Percentiles rank a stretch among this genome's conserved stretches.
Evolutionary conservation across 2,329 filamentous ascomycete genomes (phyloP).

Genomic region (Aspergillus ochraceus): DNA sequence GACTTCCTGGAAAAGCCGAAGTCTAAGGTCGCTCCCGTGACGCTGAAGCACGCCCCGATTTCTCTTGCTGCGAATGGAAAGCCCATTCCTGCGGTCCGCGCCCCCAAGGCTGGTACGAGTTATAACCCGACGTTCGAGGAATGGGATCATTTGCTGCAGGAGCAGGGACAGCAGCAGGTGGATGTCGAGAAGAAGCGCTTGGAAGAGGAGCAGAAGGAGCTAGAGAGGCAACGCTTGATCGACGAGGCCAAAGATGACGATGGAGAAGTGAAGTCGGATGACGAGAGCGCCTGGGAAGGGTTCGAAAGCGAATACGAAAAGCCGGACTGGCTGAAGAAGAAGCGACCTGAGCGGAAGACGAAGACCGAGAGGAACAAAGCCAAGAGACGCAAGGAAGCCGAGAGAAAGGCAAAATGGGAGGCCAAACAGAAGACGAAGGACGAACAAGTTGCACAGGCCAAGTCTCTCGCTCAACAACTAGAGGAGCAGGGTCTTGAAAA

Average conservation of each 20-base stretch:
- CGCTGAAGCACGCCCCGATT: slow-evolving; percentile 73
- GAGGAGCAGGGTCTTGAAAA: slow-evolving; percentile 52
- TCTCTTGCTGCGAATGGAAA: slow-evolving; percentile 83
- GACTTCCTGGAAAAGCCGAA: slow-evolving; percentile 68
- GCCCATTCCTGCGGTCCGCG: slow-evolving; percentile 71
- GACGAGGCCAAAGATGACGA: slow-evolving; percentile 75
- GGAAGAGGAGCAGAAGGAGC: slow-evolving; percentile 65
- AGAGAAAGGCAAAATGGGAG: slow-evolving; percentile 73
- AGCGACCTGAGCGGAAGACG: slow-evolving; percentile 82
- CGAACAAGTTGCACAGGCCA: slow-evolving; percentile 69
- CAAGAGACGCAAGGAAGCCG: slow-evolving; percentile 84
- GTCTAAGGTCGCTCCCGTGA: slow-evolving; percentile 69
- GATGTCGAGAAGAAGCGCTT: slow-evolving; percentile 75
- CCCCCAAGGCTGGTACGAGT: slow-evolving; percentile 78
- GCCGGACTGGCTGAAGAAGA: slow-evolving; percentile 64
- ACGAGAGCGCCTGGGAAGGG: slow-evolving; percentile 89
- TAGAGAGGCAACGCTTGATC: slow-evolving; percentile 66
- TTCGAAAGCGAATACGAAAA: slow-evolving; percentile 79
- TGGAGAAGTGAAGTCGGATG: slow-evolving; percentile 73
- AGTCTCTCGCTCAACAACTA: slow-evolving; percentile 61
- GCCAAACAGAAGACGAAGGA: slow-evolving; percentile 71
- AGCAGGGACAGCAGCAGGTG: slow-evolving; percentile 76
- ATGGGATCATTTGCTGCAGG: slow-evolving; percentile 73
- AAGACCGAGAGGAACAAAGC: slow-evolving; percentile 82
- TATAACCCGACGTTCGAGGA: slow-evolving; percentile 91